Evolutionary conservation across 2,329 filamentous ascomycete species (phyloP).

Genomic region (Diaporthe sp.): DNA sequence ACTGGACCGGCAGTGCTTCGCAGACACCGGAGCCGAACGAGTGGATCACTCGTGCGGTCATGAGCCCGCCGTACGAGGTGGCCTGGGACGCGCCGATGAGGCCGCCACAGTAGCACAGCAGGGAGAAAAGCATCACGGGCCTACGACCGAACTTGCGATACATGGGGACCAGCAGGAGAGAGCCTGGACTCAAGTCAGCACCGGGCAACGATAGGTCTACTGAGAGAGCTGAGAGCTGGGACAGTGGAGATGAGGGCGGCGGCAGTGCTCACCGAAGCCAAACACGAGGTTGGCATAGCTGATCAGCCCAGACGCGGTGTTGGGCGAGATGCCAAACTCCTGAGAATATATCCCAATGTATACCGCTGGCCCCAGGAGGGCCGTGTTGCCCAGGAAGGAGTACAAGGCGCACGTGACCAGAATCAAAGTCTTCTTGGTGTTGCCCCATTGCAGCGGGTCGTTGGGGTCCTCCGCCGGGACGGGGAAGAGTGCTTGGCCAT

Average conservation of each 20-base stretch:
- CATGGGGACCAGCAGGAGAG: constrained; percentile 65
- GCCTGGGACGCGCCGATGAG: constrained; percentile 51
- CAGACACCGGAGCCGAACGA: constrained; percentile 55
- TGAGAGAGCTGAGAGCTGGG: background rate
- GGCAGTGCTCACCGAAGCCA: constrained; percentile 58
- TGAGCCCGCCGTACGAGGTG: constrained; percentile 48
- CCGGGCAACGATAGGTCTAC: background rate
- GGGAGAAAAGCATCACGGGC: constrained; percentile 54
- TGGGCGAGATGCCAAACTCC: constrained; percentile 61
- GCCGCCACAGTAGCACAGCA: constrained; percentile 52
- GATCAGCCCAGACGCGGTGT: constrained; percentile 64
- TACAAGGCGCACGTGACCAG: constrained; percentile 64
- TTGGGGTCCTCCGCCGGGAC: constrained; percentile 71
- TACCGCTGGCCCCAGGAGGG: constrained; percentile 66
- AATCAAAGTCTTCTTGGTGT: constrained; percentile 66
- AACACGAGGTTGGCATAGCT: constrained; percentile 71
- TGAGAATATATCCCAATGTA: constrained; percentile 66
- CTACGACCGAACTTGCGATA: constrained; percentile 62
- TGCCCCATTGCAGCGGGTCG: constrained; percentile 67
- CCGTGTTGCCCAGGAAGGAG: constrained; percentile 68
- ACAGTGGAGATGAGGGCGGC: background rate
- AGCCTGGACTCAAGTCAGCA: constrained; percentile 43
- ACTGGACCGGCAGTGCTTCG: constrained; percentile 56
- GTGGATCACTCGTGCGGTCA: constrained; percentile 52
- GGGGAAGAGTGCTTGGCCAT: constrained; percentile 70